A percentile compares a stretch with the other conserved stretches of the same genome.
Evolutionary conservation across 441 rosid genomes (phyloP).

Genomic region (Adansonia madagascariensis): DNA sequence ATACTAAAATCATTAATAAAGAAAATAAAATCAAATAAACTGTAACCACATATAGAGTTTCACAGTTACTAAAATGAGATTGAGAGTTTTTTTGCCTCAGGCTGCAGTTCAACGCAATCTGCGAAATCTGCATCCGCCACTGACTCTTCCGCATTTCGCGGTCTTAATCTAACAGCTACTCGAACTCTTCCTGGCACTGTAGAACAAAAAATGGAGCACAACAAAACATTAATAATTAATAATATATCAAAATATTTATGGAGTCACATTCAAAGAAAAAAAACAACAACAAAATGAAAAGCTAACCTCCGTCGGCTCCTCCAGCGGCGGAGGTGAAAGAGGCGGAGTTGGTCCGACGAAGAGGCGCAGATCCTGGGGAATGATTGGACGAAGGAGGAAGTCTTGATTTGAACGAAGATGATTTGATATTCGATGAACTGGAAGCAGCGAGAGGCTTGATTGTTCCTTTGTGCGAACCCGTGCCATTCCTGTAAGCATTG

Average conservation of each 20-base stretch:
- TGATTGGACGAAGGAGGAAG: slow-evolving; percentile 44
- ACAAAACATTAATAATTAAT: neutral
- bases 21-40: neutral
- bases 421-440: slow-evolving; percentile 50
- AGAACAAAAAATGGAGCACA: neutral
- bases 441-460: slow-evolving; percentile 42
- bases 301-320: slow-evolving; percentile 64
- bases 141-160: slow-evolving; percentile 78
- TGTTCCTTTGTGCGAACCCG: slow-evolving; percentile 47
- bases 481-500: slow-evolving; percentile 55
- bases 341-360: slow-evolving; percentile 70
- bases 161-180: slow-evolving; percentile 88
- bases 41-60: neutral
- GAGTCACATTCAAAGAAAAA: slow-evolving; percentile 1
- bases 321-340: slow-evolving; percentile 32
- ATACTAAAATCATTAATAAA: neutral
- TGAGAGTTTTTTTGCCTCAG: slow-evolving; percentile 58
- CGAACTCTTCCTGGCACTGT: slow-evolving; percentile 92
- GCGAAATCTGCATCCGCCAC: slow-evolving; percentile 93
- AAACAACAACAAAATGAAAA: neutral
- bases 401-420: slow-evolving; percentile 75
- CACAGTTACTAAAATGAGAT: neutral
- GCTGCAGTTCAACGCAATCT: slow-evolving; percentile 88
- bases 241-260: neutral
- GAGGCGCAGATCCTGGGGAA: slow-evolving; percentile 41